A percentile compares a stretch with the other conserved stretches of the same genome.
Evolutionary conservation across 805 yeast genomes (phyloP).

Genomic region (Crinitomyces ghanaensis): DNA sequence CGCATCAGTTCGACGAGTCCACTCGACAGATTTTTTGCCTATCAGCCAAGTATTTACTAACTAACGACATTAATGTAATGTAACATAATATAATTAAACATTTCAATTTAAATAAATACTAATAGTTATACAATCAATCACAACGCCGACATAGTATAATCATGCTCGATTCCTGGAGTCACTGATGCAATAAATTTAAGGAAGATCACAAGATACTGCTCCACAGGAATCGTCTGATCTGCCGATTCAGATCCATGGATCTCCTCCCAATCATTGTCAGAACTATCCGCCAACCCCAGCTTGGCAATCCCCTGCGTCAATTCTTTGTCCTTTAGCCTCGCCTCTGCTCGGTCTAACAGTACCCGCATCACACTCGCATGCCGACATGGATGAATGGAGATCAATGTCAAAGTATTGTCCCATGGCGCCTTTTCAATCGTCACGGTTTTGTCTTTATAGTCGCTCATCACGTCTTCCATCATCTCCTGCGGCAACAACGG

Average conservation of each 20-base stretch:
- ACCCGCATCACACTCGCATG: slow-evolving; percentile 93
- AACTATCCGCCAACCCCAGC: slow-evolving; percentile 28
- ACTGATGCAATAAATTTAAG: slow-evolving; percentile 93
- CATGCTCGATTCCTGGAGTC: slow-evolving; percentile 95
- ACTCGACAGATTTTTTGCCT: too few relatives aligned
- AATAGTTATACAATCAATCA: too few relatives aligned
- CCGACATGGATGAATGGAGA: slow-evolving; percentile 92
- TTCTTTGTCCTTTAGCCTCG: slow-evolving; percentile 22
- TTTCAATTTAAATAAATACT: too few relatives aligned
- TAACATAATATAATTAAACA: too few relatives aligned
- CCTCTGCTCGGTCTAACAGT: slow-evolving; percentile 60
- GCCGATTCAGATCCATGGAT: slow-evolving; percentile 33
- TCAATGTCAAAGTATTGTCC: slow-evolving; percentile 54
- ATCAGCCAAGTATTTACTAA: too few relatives aligned
- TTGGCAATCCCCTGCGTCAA: slow-evolving; percentile 32
- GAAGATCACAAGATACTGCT: slow-evolving; percentile 81
- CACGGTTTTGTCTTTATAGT: slow-evolving; percentile 90
- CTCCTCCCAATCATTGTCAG: slow-evolving; percentile 48
- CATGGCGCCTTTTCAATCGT: slow-evolving; percentile 92
- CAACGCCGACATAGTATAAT: slow-evolving; percentile 93
- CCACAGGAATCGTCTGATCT: slow-evolving; percentile 76
- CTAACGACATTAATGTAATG: too few relatives aligned
- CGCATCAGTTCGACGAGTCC: slow-evolving; percentile 32
- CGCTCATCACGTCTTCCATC: slow-evolving; percentile 90
- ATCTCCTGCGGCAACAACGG: slow-evolving; percentile 81